Evolutionary conservation across 2,329 filamentous ascomycete genomes (phyloP).

Genomic region (Xylaria sp.): DNA sequence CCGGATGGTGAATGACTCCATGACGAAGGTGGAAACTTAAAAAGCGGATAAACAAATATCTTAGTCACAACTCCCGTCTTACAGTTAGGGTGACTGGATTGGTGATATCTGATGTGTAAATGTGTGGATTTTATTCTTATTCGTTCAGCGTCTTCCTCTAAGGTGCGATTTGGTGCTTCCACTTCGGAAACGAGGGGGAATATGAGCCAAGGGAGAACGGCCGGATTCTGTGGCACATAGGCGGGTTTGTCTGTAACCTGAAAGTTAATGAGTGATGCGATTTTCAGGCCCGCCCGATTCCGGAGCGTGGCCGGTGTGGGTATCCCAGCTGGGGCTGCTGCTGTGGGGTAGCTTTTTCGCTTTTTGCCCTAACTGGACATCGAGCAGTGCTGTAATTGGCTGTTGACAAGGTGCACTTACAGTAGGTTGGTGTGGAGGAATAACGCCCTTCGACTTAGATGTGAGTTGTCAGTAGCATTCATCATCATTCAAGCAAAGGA

Average conservation of each 20-base stretch:
- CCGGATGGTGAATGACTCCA: slow-evolving; percentile 75
- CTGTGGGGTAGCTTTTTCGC: slow-evolving; percentile 15
- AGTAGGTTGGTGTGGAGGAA: not conserved
- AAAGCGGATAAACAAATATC: not conserved
- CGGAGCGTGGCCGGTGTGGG: slow-evolving; percentile 28
- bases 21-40: slow-evolving; percentile 37
- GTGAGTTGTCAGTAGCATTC: not conserved
- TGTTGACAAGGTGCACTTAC: not conserved
- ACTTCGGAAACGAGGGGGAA: not conserved
- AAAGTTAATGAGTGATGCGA: slow-evolving; percentile 8
- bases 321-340: slow-evolving; percentile 6
- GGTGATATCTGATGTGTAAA: not conserved
- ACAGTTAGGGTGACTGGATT: not conserved
- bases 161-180: not conserved
- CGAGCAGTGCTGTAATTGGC: slow-evolving; percentile 22
- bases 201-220: slow-evolving; percentile 5
- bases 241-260: not conserved
- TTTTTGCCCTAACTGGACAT: slow-evolving; percentile 25
- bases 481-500: not conserved
- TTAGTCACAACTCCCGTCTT: not conserved
- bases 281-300: slow-evolving; percentile 33
- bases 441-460: slow-evolving; percentile 1
- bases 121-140: not conserved
- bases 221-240: not conserved
- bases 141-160: not conserved